A percentile compares a stretch with the other conserved stretches of the same genome.
Evolutionary conservation across 805 yeast species (phyloP).

Genomic region (Pichia manshurica): DNA sequence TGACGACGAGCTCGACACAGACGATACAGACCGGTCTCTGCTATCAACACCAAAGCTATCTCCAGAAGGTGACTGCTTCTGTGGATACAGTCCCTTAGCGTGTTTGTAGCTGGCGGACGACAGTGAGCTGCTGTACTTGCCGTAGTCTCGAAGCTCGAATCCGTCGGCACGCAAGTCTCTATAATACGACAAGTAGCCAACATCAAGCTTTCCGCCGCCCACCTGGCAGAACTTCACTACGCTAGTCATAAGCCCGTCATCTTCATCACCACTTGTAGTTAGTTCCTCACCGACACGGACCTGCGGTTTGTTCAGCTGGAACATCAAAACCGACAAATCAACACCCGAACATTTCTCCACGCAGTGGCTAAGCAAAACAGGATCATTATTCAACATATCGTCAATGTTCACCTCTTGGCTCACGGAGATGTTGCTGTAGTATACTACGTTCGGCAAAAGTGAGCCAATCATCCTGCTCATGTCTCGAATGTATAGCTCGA

Average conservation of each 20-base stretch:
- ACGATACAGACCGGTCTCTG: not conserved
- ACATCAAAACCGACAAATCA: conserved; percentile 27
- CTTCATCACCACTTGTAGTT: not conserved
- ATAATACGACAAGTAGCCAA: conserved; percentile 24
- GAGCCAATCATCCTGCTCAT: conserved; percentile 70
- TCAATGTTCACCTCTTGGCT: conserved; percentile 16
- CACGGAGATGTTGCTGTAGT: conserved; percentile 21
- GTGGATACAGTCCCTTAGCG: too few relatives aligned
- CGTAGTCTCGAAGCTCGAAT: conserved; percentile 36
- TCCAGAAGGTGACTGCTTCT: not conserved
- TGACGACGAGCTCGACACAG: not conserved
- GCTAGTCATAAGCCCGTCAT: not conserved
- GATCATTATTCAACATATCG: conserved; percentile 15
- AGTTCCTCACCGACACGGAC: conserved; percentile 13
- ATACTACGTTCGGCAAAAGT: conserved; percentile 41
- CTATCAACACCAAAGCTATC: not conserved
- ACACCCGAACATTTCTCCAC: conserved; percentile 22
- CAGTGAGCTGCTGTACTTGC: conserved; percentile 25
- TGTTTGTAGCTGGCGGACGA: conserved; percentile 11
- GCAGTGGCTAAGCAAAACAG: conserved; percentile 10
- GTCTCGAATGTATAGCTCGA: conserved; percentile 73
- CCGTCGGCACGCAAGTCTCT: conserved; percentile 28
- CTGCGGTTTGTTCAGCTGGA: conserved; percentile 26
- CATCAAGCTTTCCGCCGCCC: conserved; percentile 13
- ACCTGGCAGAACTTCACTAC: not conserved